Percentiles rank a stretch among this genome's conserved stretches.
These are phyloP conservation scores for Purpureocillium lavendulum DNA, from an alignment of 2,329 filamentous ascomycete species.

Conservation along the genomic window DNA sequence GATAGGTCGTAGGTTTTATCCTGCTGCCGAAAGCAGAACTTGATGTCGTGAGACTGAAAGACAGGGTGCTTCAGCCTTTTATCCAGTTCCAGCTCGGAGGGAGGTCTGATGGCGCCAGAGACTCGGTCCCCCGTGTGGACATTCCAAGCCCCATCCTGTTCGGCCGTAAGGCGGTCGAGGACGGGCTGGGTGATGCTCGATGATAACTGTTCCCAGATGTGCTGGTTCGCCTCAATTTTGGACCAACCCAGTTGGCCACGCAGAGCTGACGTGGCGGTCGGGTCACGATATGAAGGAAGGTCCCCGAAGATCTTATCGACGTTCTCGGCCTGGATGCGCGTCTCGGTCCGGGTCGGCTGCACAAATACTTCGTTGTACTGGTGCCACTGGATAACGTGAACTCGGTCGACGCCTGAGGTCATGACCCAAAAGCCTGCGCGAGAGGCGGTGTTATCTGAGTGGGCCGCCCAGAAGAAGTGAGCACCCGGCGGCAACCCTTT, in stretches of 20 bases:
- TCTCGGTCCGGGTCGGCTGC: slow-evolving; percentile 38
- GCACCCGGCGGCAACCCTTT: slow-evolving; percentile 45
- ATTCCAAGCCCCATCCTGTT: slow-evolving; percentile 34
- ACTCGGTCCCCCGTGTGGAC: slow-evolving; percentile 46
- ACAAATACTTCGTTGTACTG: slow-evolving; percentile 44
- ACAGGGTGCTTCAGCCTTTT: slow-evolving; percentile 23
- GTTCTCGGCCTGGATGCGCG: slow-evolving; percentile 32
- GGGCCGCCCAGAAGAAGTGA: slow-evolving; percentile 53
- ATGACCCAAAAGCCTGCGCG: slow-evolving; percentile 52
- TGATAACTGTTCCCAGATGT: slow-evolving; percentile 46
- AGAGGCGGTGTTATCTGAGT: slow-evolving; percentile 35
- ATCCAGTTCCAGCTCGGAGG: slow-evolving; percentile 30
- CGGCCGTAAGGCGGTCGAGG: slow-evolving; percentile 38
- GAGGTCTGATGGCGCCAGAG: slow-evolving; percentile 30
- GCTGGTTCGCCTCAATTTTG: slow-evolving; percentile 15
- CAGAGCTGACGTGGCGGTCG: slow-evolving; percentile 14
- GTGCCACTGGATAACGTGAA: slow-evolving; percentile 48
- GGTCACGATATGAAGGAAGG: slow-evolving; percentile 37
- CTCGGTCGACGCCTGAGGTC: slow-evolving; percentile 21
- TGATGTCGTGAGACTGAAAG: slow-evolving; percentile 31
- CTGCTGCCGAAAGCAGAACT: slow-evolving; percentile 37
- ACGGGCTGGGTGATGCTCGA: slow-evolving; percentile 34
- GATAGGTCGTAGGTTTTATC: slow-evolving; percentile 32
- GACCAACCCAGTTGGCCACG: slow-evolving; percentile 10
- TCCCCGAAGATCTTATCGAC: slow-evolving; percentile 28